phyloP scores from a whole-genome alignment of 495 filamentous ascomycete species.

The Penicillium samsonianum region DNA sequence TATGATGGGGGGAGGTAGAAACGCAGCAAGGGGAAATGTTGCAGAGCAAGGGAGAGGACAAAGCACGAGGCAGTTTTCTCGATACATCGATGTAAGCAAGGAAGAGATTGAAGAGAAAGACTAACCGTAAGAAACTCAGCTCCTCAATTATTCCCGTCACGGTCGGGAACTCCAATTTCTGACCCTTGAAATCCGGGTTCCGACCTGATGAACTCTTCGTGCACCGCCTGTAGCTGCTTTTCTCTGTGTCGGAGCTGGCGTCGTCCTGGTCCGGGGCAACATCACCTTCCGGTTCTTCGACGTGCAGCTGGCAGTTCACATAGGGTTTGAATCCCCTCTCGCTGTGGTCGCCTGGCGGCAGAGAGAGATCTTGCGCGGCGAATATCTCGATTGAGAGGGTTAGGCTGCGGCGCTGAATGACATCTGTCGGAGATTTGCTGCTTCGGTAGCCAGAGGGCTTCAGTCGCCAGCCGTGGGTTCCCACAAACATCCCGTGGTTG shows the following conservation, averaged over 20 bases:
- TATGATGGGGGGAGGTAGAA: not conserved
- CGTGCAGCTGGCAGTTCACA: conserved; percentile 79
- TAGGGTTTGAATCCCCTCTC: conserved; percentile 70
- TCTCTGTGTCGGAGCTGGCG: conserved; percentile 48
- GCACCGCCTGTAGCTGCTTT: conserved; percentile 66
- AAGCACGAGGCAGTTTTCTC: conserved; percentile 1
- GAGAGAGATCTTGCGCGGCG: conserved; percentile 54
- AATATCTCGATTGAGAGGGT: conserved; percentile 53
- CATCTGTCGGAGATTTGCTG: conserved; percentile 20
- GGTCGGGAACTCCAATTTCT: conserved; percentile 61
- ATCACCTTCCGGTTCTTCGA: conserved; percentile 55
- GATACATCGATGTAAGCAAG: not conserved
- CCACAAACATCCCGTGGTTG: conserved; percentile 88
- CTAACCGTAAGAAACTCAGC: conserved; percentile 76
- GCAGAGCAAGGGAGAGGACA: conserved; percentile 8
- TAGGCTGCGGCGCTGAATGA: conserved; percentile 33
- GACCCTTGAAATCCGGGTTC: conserved; percentile 69
- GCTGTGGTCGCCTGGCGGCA: conserved; percentile 52
- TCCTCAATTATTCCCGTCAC: conserved; percentile 71
- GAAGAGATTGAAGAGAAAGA: conserved; percentile 17
- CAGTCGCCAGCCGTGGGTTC: conserved; percentile 76
- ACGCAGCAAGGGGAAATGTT: not conserved
- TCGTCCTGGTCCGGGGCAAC: conserved; percentile 29
- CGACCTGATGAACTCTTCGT: conserved; percentile 61
- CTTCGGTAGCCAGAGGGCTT: conserved; percentile 73